Conservation (phyloP, 768 basidiomycete genomes). For the Suillus cothurnatus region DNA sequence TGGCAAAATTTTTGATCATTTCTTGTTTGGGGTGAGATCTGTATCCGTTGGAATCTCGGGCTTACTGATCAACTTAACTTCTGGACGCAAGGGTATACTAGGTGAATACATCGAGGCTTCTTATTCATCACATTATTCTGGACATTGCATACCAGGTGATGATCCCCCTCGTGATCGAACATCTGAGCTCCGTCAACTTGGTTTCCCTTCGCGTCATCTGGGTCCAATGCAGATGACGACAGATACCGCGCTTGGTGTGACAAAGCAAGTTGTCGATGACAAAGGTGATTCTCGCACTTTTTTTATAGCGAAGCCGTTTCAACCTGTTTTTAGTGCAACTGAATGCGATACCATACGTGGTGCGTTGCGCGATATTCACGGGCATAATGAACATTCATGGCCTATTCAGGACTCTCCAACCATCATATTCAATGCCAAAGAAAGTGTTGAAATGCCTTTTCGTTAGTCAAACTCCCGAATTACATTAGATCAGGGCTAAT, state of each 20-base stretch:
- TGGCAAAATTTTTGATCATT: constrained; percentile 81
- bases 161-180: constrained; percentile 96
- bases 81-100: constrained; percentile 56
- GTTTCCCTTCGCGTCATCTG: constrained; percentile 86
- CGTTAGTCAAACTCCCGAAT: constrained; percentile 47
- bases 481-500: constrained; percentile 1
- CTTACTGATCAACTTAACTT: constrained; percentile 1
- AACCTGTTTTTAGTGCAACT: constrained; percentile 49
- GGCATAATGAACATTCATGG: not conserved
- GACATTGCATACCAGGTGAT: constrained; percentile 60
- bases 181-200: constrained; percentile 79
- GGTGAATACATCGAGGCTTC: constrained; percentile 35
- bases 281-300: constrained; percentile 37
- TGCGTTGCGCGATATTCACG: constrained; percentile 34
- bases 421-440: constrained; percentile 81
- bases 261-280: constrained; percentile 79
- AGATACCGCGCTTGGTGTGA: constrained; percentile 93
- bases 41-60: not conserved
- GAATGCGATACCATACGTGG: constrained; percentile 71
- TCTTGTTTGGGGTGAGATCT: constrained; percentile 80
- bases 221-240: constrained; percentile 97
- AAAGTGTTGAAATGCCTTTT: constrained; percentile 99
- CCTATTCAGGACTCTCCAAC: constrained; percentile 80
- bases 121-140: not conserved
- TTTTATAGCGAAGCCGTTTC: not conserved